Evolutionary conservation across 352 stramenopile genomes (phyloP), one percentile per base, ranked within the genome.

Genomic region (Pythium biforme): DNA sequence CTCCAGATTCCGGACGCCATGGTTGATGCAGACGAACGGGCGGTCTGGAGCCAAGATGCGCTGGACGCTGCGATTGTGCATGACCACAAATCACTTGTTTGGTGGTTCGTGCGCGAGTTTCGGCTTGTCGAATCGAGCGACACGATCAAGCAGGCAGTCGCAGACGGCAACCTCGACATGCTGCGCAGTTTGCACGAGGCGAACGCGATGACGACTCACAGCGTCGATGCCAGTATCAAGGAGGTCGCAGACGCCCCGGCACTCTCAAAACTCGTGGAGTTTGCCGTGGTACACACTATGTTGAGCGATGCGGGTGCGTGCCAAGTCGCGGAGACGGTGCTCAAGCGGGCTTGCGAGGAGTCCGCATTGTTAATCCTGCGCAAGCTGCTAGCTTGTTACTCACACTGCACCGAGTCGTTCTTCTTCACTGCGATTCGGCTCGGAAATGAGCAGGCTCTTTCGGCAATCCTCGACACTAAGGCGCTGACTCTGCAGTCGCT

Each of bases 161-260:
- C n/a, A 12, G 31, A 55, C 20, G 49, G 49, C 12, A 27, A 55
- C 17, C 22, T 45, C 2, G 49, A 55, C 19, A 55, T 55, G 49
- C 19, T 55, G 19, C 17, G 31, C 26, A 27, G n/a, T 2, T 19
- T 55, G 2, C 49, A 55, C 31, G 27, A 19, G 11, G 19, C 17
- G 29, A 29, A 55, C n/a, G 49, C 29, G 9, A 19, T 55, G 3
- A 15, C 26, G 17, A 11, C 14, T 4, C 25, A 34, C 25, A 39
- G 47, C 47, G 26, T 53, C 26, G 47, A 53, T 22, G 47, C 15
- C 14, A 9, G 23, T 5, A 53, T 53, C 15, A 10, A 12, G 4
- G 11, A 23, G 25, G 39, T 53, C 26, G 25, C 47, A 22, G 15
- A 22, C 15, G 12, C 19, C 0, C 47, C 23, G 12, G 47, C 27